Conservation (phyloP, 202 grass and related monocot genomes). For the Saccharum hybrid region DNA sequence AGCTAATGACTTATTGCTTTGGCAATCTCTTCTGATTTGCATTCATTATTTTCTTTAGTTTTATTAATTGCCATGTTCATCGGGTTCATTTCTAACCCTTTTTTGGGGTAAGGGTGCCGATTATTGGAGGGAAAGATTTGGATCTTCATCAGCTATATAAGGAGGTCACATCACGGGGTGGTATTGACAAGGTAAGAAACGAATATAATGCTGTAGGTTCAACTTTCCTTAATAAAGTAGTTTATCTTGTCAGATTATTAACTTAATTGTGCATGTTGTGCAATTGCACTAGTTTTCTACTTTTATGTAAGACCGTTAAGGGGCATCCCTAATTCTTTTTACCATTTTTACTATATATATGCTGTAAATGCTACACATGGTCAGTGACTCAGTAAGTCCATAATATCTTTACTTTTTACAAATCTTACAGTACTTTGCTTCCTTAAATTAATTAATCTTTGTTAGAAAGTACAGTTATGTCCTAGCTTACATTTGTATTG, state of each 20-base stretch:
- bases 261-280: neutral
- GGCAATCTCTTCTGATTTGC: constrained; percentile 19
- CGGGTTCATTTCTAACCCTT: constrained; percentile 41
- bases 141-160: constrained; percentile 93
- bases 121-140: constrained; percentile 92
- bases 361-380: constrained; percentile 22
- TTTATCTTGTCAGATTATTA: constrained; percentile 26
- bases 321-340: neutral
- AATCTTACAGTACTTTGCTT: neutral
- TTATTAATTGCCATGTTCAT: constrained; percentile 16
- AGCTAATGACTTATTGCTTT: neutral
- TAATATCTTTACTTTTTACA: neutral
- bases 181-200: constrained; percentile 82
- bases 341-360: constrained; percentile 14
- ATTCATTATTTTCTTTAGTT: constrained; percentile 15
- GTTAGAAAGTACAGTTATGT: neutral
- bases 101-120: constrained; percentile 69
- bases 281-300: constrained; percentile 1
- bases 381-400: neutral
- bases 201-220: constrained; percentile 20
- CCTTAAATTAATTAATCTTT: neutral
- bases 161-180: constrained; percentile 89
- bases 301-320: constrained; percentile 13
- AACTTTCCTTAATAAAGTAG: constrained; percentile 25
- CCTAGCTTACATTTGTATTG: neutral